A percentile compares a stretch with the other conserved stretches of the same genome.
These are phyloP conservation scores for Alternaria gansuensis DNA, from an alignment of 2,329 filamentous ascomycete species.

Conservation along the genomic window DNA sequence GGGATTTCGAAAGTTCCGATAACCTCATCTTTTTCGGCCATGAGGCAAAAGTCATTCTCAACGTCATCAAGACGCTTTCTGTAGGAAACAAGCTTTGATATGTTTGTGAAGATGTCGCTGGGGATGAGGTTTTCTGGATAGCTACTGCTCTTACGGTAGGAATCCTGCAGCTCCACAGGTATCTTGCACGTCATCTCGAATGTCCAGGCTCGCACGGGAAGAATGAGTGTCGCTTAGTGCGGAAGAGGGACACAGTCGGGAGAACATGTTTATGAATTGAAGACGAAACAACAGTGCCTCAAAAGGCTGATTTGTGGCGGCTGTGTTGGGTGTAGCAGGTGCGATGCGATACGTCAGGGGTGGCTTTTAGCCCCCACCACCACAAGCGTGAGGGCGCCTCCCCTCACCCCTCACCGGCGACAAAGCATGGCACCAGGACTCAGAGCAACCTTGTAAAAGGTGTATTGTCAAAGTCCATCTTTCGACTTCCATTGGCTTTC, in stretches of 20 bases:
- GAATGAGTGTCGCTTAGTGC: not conserved
- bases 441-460: not conserved
- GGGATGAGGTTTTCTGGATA: conserved; percentile 30
- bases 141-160: conserved; percentile 11
- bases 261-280: conserved; percentile 4
- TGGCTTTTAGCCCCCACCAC: conserved; percentile 7
- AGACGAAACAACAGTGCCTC: conserved; percentile 6
- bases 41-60: conserved; percentile 25
- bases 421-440: not conserved
- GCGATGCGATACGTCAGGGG: not conserved
- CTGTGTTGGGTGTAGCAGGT: conserved; percentile 6
- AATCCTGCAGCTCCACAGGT: conserved; percentile 18
- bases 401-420: not conserved
- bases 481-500: too few relatives aligned
- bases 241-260: not conserved
- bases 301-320: conserved; percentile 10
- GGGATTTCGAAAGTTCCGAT: conserved; percentile 25
- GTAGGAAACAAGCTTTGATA: conserved; percentile 25
- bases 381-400: not conserved
- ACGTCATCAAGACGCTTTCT: conserved; percentile 20
- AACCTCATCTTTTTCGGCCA: conserved; percentile 13
- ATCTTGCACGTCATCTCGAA: conserved; percentile 6
- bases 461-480: not conserved
- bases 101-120: conserved; percentile 18
- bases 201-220: not conserved